Evolutionary conservation across 139 green algal species (phyloP).

Genomic region (Trebouxia sp.): DNA sequence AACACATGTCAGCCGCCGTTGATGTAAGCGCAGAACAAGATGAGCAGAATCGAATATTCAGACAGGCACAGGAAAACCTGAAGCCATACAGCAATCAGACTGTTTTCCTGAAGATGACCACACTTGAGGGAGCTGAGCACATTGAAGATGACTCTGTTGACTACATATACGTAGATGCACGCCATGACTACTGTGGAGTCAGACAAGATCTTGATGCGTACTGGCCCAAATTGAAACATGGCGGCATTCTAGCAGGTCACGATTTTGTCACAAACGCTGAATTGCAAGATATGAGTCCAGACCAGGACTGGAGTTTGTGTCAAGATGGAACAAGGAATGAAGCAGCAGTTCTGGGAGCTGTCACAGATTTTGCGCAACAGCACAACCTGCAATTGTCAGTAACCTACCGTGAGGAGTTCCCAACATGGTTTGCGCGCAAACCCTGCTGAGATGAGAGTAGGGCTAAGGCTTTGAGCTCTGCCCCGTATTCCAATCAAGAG

Average conservation of each 20-base stretch:
- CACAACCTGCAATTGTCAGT: conserved; percentile 32
- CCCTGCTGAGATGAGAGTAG: too few relatives aligned
- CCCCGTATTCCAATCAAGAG: too few relatives aligned
- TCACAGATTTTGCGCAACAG: conserved; percentile 46
- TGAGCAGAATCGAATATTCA: neutral
- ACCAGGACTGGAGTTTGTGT: conserved; percentile 42
- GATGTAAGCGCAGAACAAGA: neutral
- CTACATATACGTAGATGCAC: conserved; percentile 57
- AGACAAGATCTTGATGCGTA: conserved; percentile 44
- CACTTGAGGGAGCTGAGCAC: conserved; percentile 21
- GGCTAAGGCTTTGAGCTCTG: too few relatives aligned
- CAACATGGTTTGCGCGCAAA: conserved; percentile 23
- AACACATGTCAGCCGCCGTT: neutral
- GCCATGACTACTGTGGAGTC: conserved; percentile 50
- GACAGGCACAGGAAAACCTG: conserved; percentile 11
- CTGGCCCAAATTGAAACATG: conserved; percentile 49
- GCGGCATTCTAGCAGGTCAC: conserved; percentile 44
- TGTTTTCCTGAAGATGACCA: conserved; percentile 37
- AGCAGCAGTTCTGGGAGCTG: conserved; percentile 47
- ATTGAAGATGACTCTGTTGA: conserved; percentile 47
- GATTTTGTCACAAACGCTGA: conserved; percentile 37
- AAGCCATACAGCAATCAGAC: conserved; percentile 19
- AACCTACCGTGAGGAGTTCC: conserved; percentile 4
- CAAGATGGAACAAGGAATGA: conserved; percentile 37
- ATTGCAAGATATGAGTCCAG: neutral